Conservation (phyloP, 139 green algal species). For the Pleodorina starrii region DNA sequence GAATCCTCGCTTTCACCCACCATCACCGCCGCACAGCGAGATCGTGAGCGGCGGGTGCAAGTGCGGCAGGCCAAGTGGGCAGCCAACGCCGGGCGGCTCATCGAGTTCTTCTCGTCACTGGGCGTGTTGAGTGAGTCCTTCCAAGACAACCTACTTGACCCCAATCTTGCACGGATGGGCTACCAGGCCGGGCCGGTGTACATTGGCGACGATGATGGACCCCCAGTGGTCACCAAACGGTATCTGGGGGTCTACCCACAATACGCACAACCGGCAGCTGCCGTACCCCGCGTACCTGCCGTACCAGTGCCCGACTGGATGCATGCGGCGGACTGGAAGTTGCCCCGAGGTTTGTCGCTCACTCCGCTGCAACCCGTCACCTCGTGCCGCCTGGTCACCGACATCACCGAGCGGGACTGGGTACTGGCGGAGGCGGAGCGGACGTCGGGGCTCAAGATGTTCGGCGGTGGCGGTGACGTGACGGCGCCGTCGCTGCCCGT, state of each 20-base stretch:
- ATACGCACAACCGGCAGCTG: neutral
- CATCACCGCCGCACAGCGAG: neutral
- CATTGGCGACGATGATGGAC: neutral
- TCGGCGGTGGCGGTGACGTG: neutral
- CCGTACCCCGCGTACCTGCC: too few relatives aligned
- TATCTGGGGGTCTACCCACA: too few relatives aligned
- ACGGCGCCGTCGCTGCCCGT: neutral
- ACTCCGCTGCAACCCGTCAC: conserved; percentile 35
- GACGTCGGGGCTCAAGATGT: conserved; percentile 9
- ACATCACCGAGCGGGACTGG: neutral
- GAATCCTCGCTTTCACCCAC: neutral
- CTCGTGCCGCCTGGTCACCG: conserved; percentile 36
- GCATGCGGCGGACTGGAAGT: too few relatives aligned
- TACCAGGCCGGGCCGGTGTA: neutral
- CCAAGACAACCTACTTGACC: neutral
- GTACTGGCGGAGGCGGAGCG: conserved; percentile 14
- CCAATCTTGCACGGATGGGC: neutral
- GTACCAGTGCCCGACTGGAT: neutral
- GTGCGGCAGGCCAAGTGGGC: conserved; percentile 48
- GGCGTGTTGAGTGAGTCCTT: conserved; percentile 34
- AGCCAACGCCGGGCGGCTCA: conserved; percentile 20
- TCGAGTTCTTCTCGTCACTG: conserved; percentile 56
- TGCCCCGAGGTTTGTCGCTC: neutral
- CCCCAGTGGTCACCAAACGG: too few relatives aligned
- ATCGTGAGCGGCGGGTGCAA: conserved; percentile 5